Percentiles rank a stretch among this genome's conserved stretches.
phyloP scores from a whole-genome alignment of 768 basidiomycete genomes.

The Pisolithus tinctorius region DNA sequence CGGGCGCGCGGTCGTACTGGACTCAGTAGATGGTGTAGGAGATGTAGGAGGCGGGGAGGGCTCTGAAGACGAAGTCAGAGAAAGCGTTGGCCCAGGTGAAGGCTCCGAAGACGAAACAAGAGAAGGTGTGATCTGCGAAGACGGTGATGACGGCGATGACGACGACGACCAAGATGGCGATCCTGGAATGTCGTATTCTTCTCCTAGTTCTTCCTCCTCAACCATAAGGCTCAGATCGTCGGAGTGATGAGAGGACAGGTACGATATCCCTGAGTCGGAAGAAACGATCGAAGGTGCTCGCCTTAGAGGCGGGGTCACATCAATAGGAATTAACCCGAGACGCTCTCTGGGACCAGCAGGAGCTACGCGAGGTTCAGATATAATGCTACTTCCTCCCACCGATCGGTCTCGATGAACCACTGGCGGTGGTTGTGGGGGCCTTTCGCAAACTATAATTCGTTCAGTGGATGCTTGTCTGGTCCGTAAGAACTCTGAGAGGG shows the following conservation, averaged over 20 bases:
- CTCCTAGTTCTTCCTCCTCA: constrained; percentile 25
- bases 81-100: constrained; percentile 32
- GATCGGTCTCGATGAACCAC: constrained; percentile 33
- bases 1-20: constrained; percentile 31
- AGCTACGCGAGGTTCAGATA: constrained; percentile 26
- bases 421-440: constrained; percentile 2
- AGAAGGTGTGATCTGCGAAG: constrained; percentile 25
- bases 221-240: constrained; percentile 51
- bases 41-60: constrained; percentile 31
- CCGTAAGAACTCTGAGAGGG: constrained; percentile 53
- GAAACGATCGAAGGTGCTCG: constrained; percentile 37
- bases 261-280: constrained; percentile 32
- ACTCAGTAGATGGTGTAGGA: constrained; percentile 32
- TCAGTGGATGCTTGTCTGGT: constrained; percentile 23
- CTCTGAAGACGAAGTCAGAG: constrained; percentile 28
- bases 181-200: constrained; percentile 15
- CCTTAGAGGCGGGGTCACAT: constrained; percentile 38
- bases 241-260: constrained; percentile 62
- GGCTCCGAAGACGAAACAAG: constrained; percentile 27
- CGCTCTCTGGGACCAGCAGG: constrained; percentile 22
- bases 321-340: constrained; percentile 24
- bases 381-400: constrained; percentile 37
- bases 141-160: constrained; percentile 24
- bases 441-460: constrained; percentile 11
- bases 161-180: constrained; percentile 35